Evolutionary conservation across 768 basidiomycete species (phyloP).

Genomic region (Mycena pura): DNA sequence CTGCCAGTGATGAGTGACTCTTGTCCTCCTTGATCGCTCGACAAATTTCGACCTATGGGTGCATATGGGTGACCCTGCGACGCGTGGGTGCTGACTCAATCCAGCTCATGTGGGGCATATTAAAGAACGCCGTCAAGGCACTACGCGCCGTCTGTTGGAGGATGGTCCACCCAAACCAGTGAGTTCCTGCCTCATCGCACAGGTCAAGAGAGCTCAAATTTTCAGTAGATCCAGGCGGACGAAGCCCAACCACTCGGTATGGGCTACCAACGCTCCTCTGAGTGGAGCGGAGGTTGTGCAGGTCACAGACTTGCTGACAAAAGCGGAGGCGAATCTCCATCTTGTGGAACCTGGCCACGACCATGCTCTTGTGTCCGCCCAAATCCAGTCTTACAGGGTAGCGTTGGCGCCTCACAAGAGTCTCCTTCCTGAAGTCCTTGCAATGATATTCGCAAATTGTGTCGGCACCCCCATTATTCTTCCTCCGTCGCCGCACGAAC

Average conservation of each 20-base stretch:
- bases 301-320: constrained; percentile 3
- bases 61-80: not conserved
- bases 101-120: constrained; percentile 12
- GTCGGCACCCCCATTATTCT: constrained; percentile 24
- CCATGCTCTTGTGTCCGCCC: constrained; percentile 3
- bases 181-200: not conserved
- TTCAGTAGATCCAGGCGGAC: not conserved
- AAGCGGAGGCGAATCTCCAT: constrained; percentile 10
- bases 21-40: too few relatives aligned
- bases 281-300: constrained; percentile 5
- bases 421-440: constrained; percentile 21
- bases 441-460: constrained; percentile 17
- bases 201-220: not conserved
- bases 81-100: constrained; percentile 3
- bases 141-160: not conserved
- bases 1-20: not conserved
- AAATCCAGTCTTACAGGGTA: constrained; percentile 16
- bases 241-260: constrained; percentile 12
- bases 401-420: constrained; percentile 20
- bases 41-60: constrained; percentile 12
- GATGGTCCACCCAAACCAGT: constrained; percentile 18
- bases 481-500: constrained; percentile 15
- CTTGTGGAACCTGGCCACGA: not conserved
- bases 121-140: constrained; percentile 6
- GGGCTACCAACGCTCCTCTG: constrained; percentile 19